Conservation (phyloP, 23 red algal genomes). For the Chondrus crispus region DNA sequence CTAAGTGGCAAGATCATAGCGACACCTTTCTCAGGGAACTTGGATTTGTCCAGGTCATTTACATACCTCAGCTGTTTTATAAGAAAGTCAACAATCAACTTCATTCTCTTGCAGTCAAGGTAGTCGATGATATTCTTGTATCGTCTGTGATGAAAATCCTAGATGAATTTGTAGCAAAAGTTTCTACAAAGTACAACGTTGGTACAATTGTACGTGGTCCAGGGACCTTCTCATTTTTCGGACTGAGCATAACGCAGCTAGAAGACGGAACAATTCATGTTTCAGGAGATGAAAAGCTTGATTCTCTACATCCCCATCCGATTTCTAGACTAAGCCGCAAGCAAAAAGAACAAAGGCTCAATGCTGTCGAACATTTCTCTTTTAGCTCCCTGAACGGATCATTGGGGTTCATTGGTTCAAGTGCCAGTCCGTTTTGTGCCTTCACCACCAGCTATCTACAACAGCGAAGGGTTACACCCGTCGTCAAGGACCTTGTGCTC, state of each 20-base stretch:
- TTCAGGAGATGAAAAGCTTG: background rate
- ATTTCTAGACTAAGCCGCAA: background rate
- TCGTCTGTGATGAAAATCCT: background rate
- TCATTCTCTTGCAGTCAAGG: background rate
- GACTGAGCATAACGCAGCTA: background rate
- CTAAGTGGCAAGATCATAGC: constrained; percentile 12
- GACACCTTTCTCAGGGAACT: background rate
- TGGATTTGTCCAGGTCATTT: background rate
- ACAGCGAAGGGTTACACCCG: background rate
- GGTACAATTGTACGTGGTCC: background rate
- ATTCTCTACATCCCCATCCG: background rate
- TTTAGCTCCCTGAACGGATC: background rate
- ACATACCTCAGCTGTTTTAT: background rate
- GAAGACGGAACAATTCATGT: background rate
- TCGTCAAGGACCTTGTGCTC: background rate
- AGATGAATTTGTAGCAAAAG: background rate
- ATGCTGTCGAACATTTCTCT: background rate
- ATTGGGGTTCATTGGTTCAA: background rate
- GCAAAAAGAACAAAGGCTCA: background rate
- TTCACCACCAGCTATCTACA: background rate
- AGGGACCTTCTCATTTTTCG: background rate
- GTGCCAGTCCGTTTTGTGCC: background rate
- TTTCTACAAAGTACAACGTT: background rate
- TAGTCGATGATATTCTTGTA: background rate
- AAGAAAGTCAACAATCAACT: background rate